A percentile compares a stretch with the other conserved stretches of the same genome.
Evolutionary conservation across 1,284 basidiomycete species (phyloP).

Genomic region (Sporisorium sorghi): DNA sequence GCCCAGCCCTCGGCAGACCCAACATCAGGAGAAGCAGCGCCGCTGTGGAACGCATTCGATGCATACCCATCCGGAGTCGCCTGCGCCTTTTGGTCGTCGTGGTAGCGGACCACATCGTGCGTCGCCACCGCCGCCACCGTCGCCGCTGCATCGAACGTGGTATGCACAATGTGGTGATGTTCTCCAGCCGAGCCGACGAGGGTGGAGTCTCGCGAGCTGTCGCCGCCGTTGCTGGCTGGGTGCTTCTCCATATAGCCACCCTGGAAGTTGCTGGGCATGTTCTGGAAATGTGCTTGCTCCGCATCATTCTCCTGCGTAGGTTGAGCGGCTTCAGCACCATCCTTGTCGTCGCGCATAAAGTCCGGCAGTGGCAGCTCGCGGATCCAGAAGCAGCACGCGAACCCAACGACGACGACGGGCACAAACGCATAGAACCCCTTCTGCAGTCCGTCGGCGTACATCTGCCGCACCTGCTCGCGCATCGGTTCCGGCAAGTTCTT

Average conservation of each 20-base stretch:
- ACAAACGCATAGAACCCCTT: conserved; percentile 41
- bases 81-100: neutral
- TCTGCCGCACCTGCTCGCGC: conserved; percentile 27
- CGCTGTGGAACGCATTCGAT: conserved; percentile 10
- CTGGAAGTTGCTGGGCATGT: conserved; percentile 1
- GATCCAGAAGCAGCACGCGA: conserved; percentile 46
- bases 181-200: conserved; percentile 14
- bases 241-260: neutral
- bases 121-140: neutral
- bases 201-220: conserved; percentile 21
- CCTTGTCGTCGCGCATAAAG: conserved; percentile 26
- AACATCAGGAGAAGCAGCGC: neutral
- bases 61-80: conserved; percentile 26
- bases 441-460: conserved; percentile 50
- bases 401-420: conserved; percentile 44
- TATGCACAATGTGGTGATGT: conserved; percentile 11
- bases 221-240: neutral
- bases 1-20: conserved; percentile 6
- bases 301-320: neutral
- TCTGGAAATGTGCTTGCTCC: neutral
- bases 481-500: conserved; percentile 36
- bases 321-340: neutral
- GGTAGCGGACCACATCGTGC: neutral
- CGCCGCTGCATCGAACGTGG: neutral
- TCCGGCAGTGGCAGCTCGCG: conserved; percentile 54